Conservation (phyloP, 73 alveolate genomes). For the Breviolum minutum region DNA sequence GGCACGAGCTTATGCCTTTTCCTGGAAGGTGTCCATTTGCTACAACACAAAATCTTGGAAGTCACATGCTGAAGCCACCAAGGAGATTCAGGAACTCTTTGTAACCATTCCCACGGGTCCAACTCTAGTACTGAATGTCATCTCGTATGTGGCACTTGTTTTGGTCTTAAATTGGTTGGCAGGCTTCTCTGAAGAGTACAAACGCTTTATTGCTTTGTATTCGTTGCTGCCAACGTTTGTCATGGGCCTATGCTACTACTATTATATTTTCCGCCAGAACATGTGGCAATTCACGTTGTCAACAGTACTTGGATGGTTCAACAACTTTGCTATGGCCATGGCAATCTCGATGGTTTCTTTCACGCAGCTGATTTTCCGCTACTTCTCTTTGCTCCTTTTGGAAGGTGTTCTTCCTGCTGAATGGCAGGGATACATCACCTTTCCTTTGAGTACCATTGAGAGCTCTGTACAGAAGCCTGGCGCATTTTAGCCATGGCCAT, state of each 20-base stretch:
- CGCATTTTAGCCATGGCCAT: too few species aligned
- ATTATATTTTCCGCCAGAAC: slow-evolving; percentile 45
- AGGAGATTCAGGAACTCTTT: slow-evolving; percentile 37
- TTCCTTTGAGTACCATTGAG: slow-evolving; percentile 13
- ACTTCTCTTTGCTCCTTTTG: slow-evolving; percentile 7
- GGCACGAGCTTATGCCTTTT: neutral
- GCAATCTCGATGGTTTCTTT: slow-evolving; percentile 38
- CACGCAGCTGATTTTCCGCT: slow-evolving; percentile 42
- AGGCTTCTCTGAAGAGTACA: slow-evolving; percentile 52
- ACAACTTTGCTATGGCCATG: slow-evolving; percentile 58
- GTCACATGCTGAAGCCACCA: slow-evolving; percentile 57
- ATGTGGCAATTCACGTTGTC: slow-evolving; percentile 28
- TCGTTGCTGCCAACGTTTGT: slow-evolving; percentile 28
- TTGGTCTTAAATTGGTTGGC: slow-evolving; percentile 19
- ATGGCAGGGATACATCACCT: slow-evolving; percentile 21
- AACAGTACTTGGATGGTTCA: slow-evolving; percentile 28
- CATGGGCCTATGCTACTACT: slow-evolving; percentile 58
- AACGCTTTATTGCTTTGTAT: slow-evolving; percentile 44
- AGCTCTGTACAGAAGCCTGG: neutral
- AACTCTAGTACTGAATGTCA: slow-evolving; percentile 31
- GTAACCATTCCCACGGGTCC: slow-evolving; percentile 11
- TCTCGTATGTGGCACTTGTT: slow-evolving; percentile 22
- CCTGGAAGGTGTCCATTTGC: slow-evolving; percentile 38
- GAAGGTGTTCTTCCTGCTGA: slow-evolving; percentile 17
- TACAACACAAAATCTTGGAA: neutral